A percentile compares a stretch with the other conserved stretches of the same genome.
These are phyloP conservation scores for Scheffersomyces illinoinensis DNA, from an alignment of 1,139 yeast species.

Conservation along the genomic window DNA sequence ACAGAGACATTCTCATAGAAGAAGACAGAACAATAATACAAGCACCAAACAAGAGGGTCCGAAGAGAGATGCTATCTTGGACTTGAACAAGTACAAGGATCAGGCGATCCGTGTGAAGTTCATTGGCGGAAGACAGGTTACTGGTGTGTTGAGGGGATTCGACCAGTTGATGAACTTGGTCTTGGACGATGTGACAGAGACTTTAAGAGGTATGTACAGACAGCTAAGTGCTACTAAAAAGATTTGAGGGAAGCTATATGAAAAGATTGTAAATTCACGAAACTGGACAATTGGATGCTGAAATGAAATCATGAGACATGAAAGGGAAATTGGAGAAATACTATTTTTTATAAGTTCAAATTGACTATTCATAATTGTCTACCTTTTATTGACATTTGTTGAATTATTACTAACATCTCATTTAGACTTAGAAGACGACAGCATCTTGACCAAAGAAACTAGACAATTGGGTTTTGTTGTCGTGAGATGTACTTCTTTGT, in stretches of 20 bases:
- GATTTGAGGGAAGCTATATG: neutral
- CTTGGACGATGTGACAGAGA: slow-evolving; percentile 79
- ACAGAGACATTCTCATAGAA: slow-evolving; percentile 20
- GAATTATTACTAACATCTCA: slow-evolving; percentile 21
- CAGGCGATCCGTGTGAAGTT: slow-evolving; percentile 74
- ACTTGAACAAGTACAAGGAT: slow-evolving; percentile 76
- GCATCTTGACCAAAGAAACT: slow-evolving; percentile 49
- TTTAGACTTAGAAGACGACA: slow-evolving; percentile 61
- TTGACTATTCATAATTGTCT: neutral
- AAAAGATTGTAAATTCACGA: neutral
- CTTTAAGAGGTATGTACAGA: slow-evolving; percentile 48
- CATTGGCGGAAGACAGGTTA: slow-evolving; percentile 81
- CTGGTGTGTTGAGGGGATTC: slow-evolving; percentile 81
- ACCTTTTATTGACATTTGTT: no score
- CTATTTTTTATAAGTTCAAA: neutral
- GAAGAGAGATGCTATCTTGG: slow-evolving; percentile 85
- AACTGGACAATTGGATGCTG: neutral
- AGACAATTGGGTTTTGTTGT: slow-evolving; percentile 68
- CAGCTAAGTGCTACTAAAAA: neutral
- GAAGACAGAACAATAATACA: slow-evolving; percentile 22
- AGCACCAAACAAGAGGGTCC: slow-evolving; percentile 66
- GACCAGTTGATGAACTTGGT: slow-evolving; percentile 94
- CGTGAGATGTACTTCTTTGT: slow-evolving; percentile 80
- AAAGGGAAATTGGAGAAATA: neutral
- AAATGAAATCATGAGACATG: neutral